Evolutionary conservation across 257 asterid genomes (phyloP), one percentile per base, ranked within the genome.

Genomic region (Oldenlandia corymbosa): DNA sequence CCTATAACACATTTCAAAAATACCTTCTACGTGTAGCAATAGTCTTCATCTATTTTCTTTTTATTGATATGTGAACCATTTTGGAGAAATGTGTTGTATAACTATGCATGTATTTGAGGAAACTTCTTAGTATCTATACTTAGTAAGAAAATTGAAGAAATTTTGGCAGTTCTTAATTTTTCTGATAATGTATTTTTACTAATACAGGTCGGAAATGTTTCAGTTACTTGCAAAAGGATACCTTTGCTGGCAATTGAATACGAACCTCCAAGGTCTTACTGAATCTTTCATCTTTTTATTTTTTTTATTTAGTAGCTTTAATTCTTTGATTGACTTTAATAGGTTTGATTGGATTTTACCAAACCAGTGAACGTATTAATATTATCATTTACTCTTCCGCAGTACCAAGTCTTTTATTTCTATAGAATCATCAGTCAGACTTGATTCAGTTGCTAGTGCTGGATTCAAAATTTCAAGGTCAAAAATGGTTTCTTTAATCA

Each of bases 381-480:
- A n/a, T n/a, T n/a, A n/a, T n/a, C 10, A 47, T 46, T 27, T 58
- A 75, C 56, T 61, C 73, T 36, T 65, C 50, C n/a, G 24, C 70
- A 92, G 97, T 80, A 93, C 95, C 32, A 81, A 77, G 79, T 45
- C 86, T 58, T 71, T 83, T 50, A 87, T 82, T 77, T 65, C 95
- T 5, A 84, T 90, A 31, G 97, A 93, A 78, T 88, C 96, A 73
- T 90, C 99, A 34, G 77, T 84, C 47, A 82, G 99, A 73, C 90
- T 90, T 41, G 97, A 93, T 63, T 81, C 99, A 12, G 71, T 93
- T 76, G 94, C 94, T 61, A 87, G 97, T 83, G 97, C 99, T 1
- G 97, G 99, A 51, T 93, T 75, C 81, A 93, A 87, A 78, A 86
- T 93, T 54, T 93, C 99, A 55, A 86, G 97, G 67, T 84, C 99